phyloP scores from a whole-genome alignment of 2,329 filamentous ascomycete genomes.

The Paecilomyces variotii region DNA sequence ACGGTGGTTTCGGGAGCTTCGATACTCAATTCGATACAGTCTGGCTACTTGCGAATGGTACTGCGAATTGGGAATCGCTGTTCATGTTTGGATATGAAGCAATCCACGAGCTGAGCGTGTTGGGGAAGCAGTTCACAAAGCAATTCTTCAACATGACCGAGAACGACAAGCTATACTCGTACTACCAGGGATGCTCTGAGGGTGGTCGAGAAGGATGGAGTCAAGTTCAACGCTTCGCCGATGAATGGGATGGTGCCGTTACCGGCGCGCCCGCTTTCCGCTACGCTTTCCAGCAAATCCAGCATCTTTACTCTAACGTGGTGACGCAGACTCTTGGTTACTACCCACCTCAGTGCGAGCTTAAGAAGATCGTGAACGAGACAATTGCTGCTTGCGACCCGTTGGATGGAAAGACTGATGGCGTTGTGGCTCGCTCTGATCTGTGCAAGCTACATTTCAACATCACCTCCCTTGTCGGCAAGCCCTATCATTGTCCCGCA shows the following conservation, averaged over 20 bases:
- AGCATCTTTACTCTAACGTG: constrained; percentile 29
- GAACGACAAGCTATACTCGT: constrained; percentile 19
- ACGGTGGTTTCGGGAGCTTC: constrained; percentile 46
- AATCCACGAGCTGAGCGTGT: constrained; percentile 40
- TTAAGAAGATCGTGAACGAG: constrained; percentile 45
- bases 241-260: constrained; percentile 36
- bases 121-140: constrained; percentile 37
- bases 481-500: constrained; percentile 37
- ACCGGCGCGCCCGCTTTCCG: constrained; percentile 29
- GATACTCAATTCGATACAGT: constrained; percentile 29
- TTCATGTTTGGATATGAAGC: constrained; percentile 46
- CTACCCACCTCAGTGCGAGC: constrained; percentile 35
- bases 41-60: constrained; percentile 33
- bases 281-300: constrained; percentile 31
- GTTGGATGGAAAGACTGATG: constrained; percentile 48
- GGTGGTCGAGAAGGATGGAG: constrained; percentile 42
- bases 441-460: constrained; percentile 42
- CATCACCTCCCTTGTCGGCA: constrained; percentile 40
- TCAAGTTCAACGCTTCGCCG: constrained; percentile 40
- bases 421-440: constrained; percentile 44
- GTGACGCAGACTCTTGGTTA: constrained; percentile 32
- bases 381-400: constrained; percentile 50
- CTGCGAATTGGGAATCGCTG: constrained; percentile 42
- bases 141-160: constrained; percentile 27
- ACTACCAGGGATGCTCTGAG: constrained; percentile 45